phyloP scores from a whole-genome alignment of 2,329 filamentous ascomycete species.

The Zymoseptoria tritici region DNA sequence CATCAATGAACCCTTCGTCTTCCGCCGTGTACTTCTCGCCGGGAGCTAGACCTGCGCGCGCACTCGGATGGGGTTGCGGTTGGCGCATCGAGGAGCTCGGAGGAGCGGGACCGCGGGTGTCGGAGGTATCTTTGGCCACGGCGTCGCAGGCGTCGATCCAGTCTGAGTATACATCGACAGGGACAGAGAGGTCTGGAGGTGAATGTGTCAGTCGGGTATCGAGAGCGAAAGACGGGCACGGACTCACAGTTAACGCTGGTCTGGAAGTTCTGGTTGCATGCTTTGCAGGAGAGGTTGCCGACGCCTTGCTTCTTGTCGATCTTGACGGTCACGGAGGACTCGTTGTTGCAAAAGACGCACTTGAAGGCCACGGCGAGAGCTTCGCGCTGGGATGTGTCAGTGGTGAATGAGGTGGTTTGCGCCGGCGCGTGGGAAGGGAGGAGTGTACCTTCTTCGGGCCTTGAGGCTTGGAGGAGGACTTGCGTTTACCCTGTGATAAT shows the following conservation, averaged over 20 bases:
- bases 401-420: background rate
- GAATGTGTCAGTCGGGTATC: too few species aligned
- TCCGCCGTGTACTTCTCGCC: constrained; percentile 27
- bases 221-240: too few species aligned
- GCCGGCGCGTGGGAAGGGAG: background rate
- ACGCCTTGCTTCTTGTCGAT: constrained; percentile 88
- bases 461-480: constrained; percentile 69
- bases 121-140: constrained; percentile 53
- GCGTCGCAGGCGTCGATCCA: constrained; percentile 93
- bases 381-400: constrained; percentile 42
- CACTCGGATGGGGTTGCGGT: constrained; percentile 6
- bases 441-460: constrained; percentile 69
- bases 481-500: constrained; percentile 69
- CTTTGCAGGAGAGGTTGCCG: constrained; percentile 78
- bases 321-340: constrained; percentile 83
- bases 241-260: constrained; percentile 93
- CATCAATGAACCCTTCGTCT: constrained; percentile 30
- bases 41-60: constrained; percentile 17
- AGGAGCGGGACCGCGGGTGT: constrained; percentile 12
- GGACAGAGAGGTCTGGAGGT: constrained; percentile 74
- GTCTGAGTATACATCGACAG: constrained; percentile 93
- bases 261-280: constrained; percentile 90
- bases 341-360: constrained; percentile 97
- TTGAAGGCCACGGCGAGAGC: constrained; percentile 77
- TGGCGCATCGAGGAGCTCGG: constrained; percentile 3